Evolutionary conservation across 2,329 filamentous ascomycete genomes (phyloP).

Genomic region (Phoma sp.): DNA sequence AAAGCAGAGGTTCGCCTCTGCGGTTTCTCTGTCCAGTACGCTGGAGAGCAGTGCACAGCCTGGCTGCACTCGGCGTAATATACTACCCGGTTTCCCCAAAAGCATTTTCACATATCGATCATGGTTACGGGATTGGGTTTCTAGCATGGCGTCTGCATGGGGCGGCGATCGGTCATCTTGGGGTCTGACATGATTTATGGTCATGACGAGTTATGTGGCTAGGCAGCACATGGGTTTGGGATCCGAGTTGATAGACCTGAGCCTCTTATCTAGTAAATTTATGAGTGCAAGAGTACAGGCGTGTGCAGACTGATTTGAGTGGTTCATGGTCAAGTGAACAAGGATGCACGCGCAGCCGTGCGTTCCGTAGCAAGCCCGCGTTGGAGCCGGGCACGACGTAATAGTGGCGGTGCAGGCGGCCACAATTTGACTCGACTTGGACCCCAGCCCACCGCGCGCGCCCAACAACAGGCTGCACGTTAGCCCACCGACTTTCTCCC

Average conservation of each 20-base stretch:
- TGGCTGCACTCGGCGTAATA: constrained; percentile 27
- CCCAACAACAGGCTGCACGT: constrained; percentile 15
- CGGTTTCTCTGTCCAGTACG: constrained; percentile 9
- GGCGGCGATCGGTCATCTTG: constrained; percentile 42
- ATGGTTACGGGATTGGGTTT: constrained; percentile 39
- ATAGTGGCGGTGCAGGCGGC: constrained; percentile 16
- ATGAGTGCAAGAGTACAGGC: constrained; percentile 23
- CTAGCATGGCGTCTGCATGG: constrained; percentile 49
- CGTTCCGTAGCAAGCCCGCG: constrained; percentile 3
- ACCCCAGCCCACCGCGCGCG: neutral
- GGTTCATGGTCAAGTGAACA: too few species aligned
- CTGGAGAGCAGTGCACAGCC: constrained; percentile 1
- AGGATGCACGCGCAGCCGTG: constrained; percentile 6
- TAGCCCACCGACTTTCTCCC: constrained; percentile 17
- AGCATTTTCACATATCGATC: constrained; percentile 35
- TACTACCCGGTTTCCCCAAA: constrained; percentile 34
- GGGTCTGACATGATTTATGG: constrained; percentile 36
- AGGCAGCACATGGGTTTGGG: constrained; percentile 22
- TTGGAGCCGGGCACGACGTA: constrained; percentile 4
- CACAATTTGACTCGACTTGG: constrained; percentile 7
- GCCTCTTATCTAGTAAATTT: constrained; percentile 36
- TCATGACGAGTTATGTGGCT: constrained; percentile 35
- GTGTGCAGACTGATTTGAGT: neutral
- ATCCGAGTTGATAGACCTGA: constrained; percentile 35
- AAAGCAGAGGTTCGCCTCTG: constrained; percentile 8